Base-by-base conservation (phyloP, 129 eudicot species). In the Scalesia atractyloides region DNA sequence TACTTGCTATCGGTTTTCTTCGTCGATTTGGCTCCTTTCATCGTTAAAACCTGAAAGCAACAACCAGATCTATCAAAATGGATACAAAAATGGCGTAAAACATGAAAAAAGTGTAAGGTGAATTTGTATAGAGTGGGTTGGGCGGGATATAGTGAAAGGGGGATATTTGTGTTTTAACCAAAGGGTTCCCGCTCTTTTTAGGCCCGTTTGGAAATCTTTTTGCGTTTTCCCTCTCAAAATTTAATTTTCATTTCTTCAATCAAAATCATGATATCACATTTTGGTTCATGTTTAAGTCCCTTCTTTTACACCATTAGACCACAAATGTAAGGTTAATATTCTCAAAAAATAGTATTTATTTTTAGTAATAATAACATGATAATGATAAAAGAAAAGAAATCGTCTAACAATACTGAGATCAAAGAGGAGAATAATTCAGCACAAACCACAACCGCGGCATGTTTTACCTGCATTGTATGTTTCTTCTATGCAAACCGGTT, bases 21-120 rank as follows among this genome's bases (percentile, higher is more conserved):
- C 7, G 89, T 70, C 33, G 91, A 86, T 79, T 84, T 83, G 18
- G 69, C 88, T 57, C 91, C 88, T 72, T 83, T 86, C 96, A 88
- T 88, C 16, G 50, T 33, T 1, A 18, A 57, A 14, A 67, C 63
- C 86, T 79, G 76, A 22, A 69, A 58, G 59, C 47, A 54, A 33
- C 9, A 9, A 39, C 63, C 0, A 61, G 44, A 7, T 0, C 16
- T 9, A 59, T 16, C 47, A 34, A 11, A 57, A 72, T 46, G 60
- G 15, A 17, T 16, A 7, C 13, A 3, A 3, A 24, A 62, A 66
- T 13, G 16, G 46, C 0, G 14, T 5, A 62, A 19, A 30, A 50
- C 1, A 8, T 19, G 44, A 8, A 30, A 7, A 68, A 14, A n/a
- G 49, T 24, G 26, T n/a, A 14, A 57, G 48, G 70, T 10, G 83